A percentile compares a stretch with the other conserved stretches of the same genome.
phyloP scores from a whole-genome alignment of 345 rosid species.

The Anastatica hierochuntica region DNA sequence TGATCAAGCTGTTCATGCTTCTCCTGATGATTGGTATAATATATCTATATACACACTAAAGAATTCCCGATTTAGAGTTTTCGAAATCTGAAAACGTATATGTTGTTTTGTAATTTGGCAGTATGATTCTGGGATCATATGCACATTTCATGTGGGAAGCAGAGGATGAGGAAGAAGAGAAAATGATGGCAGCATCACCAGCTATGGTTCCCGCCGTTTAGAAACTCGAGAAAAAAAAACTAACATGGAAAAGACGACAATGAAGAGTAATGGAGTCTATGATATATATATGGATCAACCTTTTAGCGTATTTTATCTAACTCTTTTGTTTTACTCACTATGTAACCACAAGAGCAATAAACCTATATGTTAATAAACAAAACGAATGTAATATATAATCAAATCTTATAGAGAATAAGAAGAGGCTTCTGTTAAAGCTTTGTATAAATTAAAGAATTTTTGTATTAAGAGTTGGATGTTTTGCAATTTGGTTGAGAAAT shows the following conservation, averaged over 20 bases:
- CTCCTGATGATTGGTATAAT: slow-evolving; percentile 66
- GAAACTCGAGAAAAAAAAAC: neutral
- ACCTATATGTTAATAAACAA: neutral
- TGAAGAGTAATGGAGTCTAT: neutral
- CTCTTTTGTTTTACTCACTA: slow-evolving; percentile 5
- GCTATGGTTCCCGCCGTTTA: slow-evolving; percentile 34
- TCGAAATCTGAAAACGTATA: neutral
- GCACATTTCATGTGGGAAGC: slow-evolving; percentile 89
- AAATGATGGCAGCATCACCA: slow-evolving; percentile 10
- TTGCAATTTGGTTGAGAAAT: neutral
- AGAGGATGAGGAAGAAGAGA: slow-evolving; percentile 47
- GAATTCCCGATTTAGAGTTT: neutral
- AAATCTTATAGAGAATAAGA: slow-evolving; percentile 10
- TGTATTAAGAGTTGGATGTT: neutral
- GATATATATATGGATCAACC: neutral
- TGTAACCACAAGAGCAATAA: slow-evolving; percentile 8
- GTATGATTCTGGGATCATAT: slow-evolving; percentile 73
- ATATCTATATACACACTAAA: too few relatives aligned
- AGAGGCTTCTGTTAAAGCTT: neutral
- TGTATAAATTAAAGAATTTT: neutral
- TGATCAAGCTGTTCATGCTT: slow-evolving; percentile 55
- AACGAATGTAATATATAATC: neutral
- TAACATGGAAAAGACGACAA: neutral
- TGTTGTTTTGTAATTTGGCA: slow-evolving; percentile 16
- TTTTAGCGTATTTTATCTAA: slow-evolving; percentile 9